Percentiles rank a stretch among this genome's conserved stretches.
These are phyloP conservation scores for Lathyrus tuberosus DNA, from an alignment of 306 rosid genomes.

Conservation along the genomic window DNA sequence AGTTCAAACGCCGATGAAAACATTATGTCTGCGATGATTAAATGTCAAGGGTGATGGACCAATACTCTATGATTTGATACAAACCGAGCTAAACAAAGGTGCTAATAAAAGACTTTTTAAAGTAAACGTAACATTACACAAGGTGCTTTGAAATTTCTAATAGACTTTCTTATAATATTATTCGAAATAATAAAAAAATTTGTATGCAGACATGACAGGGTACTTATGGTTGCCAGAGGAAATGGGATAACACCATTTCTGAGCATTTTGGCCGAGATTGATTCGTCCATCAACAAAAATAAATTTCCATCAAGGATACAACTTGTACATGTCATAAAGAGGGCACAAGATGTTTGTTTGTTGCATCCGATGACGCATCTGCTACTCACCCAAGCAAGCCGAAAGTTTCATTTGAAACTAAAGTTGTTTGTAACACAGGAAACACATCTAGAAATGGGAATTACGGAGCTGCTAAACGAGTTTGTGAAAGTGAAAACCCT, in stretches of 20 bases:
- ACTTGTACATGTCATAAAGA: conserved; percentile 66
- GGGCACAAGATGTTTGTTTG: conserved; percentile 62
- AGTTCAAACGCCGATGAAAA: too few species aligned
- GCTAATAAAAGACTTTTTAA: conserved; percentile 52
- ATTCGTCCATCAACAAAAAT: conserved; percentile 43
- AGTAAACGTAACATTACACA: conserved; percentile 46
- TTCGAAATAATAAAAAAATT: conserved; percentile 3
- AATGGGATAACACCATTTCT: conserved; percentile 87
- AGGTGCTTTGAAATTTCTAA: conserved; percentile 6
- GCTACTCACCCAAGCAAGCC: conserved; percentile 51
- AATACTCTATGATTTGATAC: conserved; percentile 63
- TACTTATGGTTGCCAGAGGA: conserved; percentile 85
- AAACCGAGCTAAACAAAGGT: conserved; percentile 50
- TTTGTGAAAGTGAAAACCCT: conserved; percentile 52
- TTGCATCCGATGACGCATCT: conserved; percentile 64
- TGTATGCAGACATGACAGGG: conserved; percentile 73
- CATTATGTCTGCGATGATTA: conserved; percentile 28
- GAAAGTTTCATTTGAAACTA: conserved; percentile 51
- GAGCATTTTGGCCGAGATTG: conserved; percentile 75
- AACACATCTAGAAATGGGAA: conserved; percentile 47
- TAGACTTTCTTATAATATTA: conserved; percentile 23
- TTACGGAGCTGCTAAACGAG: conserved; percentile 51
- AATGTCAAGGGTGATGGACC: conserved; percentile 86
- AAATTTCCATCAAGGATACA: conserved; percentile 57
- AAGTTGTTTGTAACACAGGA: conserved; percentile 82